These are phyloP conservation scores for Naganishia vaughanmartiniae DNA, from an alignment of 768 basidiomycete genomes.

Conservation along the genomic window DNA sequence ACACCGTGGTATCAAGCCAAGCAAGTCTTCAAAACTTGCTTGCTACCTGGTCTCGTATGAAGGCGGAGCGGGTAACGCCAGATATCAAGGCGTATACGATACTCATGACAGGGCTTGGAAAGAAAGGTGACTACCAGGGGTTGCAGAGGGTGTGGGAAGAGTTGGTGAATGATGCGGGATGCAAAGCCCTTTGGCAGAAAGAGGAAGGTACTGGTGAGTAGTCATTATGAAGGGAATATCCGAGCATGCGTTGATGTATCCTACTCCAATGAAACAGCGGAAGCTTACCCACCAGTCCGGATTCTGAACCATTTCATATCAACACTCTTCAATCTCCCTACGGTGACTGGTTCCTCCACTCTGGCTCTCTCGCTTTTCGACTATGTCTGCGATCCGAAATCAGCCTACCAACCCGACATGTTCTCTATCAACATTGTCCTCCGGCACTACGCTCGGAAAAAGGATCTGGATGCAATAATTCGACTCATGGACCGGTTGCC, in stretches of 20 bases:
- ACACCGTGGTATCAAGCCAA: conserved; percentile 7
- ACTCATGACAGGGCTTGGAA: conserved; percentile 64
- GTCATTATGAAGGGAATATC: not conserved
- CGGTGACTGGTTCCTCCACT: conserved; percentile 37
- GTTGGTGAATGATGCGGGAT: conserved; percentile 44
- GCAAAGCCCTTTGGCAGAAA: conserved; percentile 37
- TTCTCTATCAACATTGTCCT: conserved; percentile 80
- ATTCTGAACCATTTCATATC: conserved; percentile 72
- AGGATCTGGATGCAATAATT: conserved; percentile 65
- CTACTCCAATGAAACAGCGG: not conserved
- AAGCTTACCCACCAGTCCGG: conserved; percentile 40
- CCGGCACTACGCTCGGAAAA: conserved; percentile 62
- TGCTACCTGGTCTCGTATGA: conserved; percentile 66
- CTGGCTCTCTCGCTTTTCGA: conserved; percentile 55
- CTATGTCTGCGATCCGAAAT: conserved; percentile 55
- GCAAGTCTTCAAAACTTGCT: conserved; percentile 57
- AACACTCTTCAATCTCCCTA: conserved; percentile 59
- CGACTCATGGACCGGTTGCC: conserved; percentile 44
- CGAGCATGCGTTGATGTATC: not conserved
- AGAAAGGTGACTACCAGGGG: conserved; percentile 59
- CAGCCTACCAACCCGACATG: conserved; percentile 63
- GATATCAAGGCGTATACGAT: conserved; percentile 68
- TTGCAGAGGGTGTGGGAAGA: conserved; percentile 55
- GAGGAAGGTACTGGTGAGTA: conserved; percentile 5
- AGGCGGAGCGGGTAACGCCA: conserved; percentile 60